These are phyloP conservation scores for Annulohypoxylon truncatum DNA, from an alignment of 2,329 filamentous ascomycete genomes.

Conservation along the genomic window DNA sequence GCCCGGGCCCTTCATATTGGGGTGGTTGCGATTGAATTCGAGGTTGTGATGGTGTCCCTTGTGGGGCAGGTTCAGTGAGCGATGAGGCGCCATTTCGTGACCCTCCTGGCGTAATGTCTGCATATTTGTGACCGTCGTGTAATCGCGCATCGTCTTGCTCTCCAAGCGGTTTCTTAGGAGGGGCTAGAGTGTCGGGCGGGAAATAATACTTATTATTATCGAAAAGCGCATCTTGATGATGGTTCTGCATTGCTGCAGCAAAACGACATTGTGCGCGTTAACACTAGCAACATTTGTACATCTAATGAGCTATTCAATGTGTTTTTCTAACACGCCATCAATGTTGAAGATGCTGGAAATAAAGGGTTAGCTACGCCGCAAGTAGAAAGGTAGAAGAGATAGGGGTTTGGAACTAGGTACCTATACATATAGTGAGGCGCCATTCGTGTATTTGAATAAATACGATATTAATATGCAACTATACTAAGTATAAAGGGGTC, in stretches of 20 bases:
- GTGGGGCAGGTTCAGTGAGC: slow-evolving; percentile 32
- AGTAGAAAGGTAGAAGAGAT: background rate
- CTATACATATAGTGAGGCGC: background rate
- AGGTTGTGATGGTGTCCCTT: slow-evolving; percentile 25
- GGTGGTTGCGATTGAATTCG: slow-evolving; percentile 4
- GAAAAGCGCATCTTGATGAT: slow-evolving; percentile 31
- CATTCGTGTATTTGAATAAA: background rate
- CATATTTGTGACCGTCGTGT: slow-evolving; percentile 36
- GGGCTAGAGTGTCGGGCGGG: slow-evolving; percentile 20
- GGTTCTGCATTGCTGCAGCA: slow-evolving; percentile 34
- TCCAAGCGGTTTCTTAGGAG: slow-evolving; percentile 32
- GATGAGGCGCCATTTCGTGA: slow-evolving; percentile 22
- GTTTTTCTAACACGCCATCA: background rate
- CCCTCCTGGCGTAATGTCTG: slow-evolving; percentile 8
- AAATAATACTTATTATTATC: slow-evolving; percentile 43
- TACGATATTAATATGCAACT: background rate
- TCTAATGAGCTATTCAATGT: background rate
- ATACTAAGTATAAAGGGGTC: background rate
- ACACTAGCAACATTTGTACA: background rate
- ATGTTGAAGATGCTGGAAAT: background rate
- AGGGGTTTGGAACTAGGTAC: background rate
- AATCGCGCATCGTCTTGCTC: slow-evolving; percentile 35
- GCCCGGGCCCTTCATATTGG: slow-evolving; percentile 12
- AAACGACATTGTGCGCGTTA: slow-evolving; percentile 6
- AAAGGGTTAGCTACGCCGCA: slow-evolving; percentile 7